Conservation (phyloP, 1,139 yeast species). For the Geotrichum carabidarum region DNA sequence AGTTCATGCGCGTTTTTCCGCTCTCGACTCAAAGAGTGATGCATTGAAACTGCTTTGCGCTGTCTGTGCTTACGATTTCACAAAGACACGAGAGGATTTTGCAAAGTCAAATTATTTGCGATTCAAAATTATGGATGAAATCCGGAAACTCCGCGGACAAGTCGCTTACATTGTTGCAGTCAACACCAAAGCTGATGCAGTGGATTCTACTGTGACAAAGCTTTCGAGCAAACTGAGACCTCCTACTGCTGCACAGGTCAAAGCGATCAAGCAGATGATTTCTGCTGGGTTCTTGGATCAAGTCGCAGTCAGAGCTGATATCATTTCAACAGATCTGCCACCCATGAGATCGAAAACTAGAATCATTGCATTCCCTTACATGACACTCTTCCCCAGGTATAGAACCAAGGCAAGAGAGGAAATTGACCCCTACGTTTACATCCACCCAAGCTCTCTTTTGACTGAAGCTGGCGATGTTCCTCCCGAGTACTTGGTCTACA, state of each 20-base stretch:
- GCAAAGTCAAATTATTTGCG: constrained; percentile 58
- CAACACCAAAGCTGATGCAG: constrained; percentile 54
- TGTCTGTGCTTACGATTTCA: constrained; percentile 83
- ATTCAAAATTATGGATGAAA: constrained; percentile 67
- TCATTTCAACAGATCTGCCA: constrained; percentile 53
- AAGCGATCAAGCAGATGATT: constrained; percentile 83
- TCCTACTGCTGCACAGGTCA: constrained; percentile 65
- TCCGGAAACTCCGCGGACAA: constrained; percentile 72
- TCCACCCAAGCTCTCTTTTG: constrained; percentile 72
- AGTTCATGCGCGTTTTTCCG: constrained; percentile 56
- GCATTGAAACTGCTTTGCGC: constrained; percentile 72
- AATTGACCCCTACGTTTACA: constrained; percentile 55
- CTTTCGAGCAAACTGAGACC: constrained; percentile 56
- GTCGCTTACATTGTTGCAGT: constrained; percentile 65
- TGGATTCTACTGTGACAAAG: constrained; percentile 42
- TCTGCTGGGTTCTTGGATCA: constrained; percentile 92
- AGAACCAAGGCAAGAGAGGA: constrained; percentile 29
- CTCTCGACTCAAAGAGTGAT: constrained; percentile 69
- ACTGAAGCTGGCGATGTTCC: constrained; percentile 57
- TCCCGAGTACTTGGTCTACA: constrained; percentile 67
- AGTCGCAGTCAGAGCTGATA: constrained; percentile 77
- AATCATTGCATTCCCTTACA: constrained; percentile 65
- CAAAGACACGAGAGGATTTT: constrained; percentile 41
- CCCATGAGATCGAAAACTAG: constrained; percentile 42
- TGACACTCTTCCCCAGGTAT: constrained; percentile 54